phyloP scores from a whole-genome alignment of 129 eudicot species.

The Flaveria trinervia region DNA sequence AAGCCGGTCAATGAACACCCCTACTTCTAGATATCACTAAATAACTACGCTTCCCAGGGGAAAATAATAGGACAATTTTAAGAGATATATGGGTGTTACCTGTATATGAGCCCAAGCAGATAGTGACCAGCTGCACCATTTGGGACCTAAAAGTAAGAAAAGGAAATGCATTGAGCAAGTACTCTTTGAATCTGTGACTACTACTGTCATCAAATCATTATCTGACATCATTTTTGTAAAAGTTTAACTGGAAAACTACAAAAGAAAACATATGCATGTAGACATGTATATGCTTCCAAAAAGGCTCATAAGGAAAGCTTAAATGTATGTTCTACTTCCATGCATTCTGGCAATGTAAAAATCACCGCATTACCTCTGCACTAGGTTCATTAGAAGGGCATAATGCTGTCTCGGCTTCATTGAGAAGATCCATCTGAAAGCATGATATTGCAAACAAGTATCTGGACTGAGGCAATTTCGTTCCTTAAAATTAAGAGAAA shows the following conservation, averaged over 20 bases:
- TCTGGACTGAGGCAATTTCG: slow-evolving; percentile 88
- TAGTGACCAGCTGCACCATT: slow-evolving; percentile 99
- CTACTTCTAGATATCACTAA: background rate
- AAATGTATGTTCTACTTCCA: background rate
- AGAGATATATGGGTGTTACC: slow-evolving; percentile 43
- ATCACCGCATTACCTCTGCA: slow-evolving; percentile 61
- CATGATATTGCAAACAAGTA: slow-evolving; percentile 96
- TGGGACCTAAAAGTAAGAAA: slow-evolving; percentile 65
- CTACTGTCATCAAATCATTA: background rate
- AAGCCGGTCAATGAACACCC: background rate
- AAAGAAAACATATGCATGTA: slow-evolving; percentile 26
- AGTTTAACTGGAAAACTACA: slow-evolving; percentile 12
- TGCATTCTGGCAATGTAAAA: slow-evolving; percentile 10
- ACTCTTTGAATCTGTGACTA: slow-evolving; percentile 12
- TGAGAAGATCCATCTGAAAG: slow-evolving; percentile 95
- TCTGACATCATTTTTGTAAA: background rate
- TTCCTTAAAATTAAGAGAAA: slow-evolving; percentile 54
- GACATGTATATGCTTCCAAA: slow-evolving; percentile 51
- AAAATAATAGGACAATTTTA: background rate
- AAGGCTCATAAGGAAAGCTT: background rate
- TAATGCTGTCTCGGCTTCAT: slow-evolving; percentile 90
- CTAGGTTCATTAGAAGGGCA: slow-evolving; percentile 73
- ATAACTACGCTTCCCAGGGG: slow-evolving; percentile 1
- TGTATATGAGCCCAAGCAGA: slow-evolving; percentile 97
- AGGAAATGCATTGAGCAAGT: slow-evolving; percentile 30